phyloP scores from a whole-genome alignment of 495 filamentous ascomycete species.

The Tuber aestivum region DNA sequence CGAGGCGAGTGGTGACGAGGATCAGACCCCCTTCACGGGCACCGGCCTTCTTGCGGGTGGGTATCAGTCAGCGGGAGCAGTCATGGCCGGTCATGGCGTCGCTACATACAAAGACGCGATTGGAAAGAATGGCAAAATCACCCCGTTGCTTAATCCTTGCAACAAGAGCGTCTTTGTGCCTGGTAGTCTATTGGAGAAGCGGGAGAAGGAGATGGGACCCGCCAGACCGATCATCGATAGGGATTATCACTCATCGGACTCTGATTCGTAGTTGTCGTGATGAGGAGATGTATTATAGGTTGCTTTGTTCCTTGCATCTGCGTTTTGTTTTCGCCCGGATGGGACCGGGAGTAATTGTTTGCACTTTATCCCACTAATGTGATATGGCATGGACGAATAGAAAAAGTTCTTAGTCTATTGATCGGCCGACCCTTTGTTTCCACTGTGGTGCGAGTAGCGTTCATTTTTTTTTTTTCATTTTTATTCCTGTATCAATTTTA shows the following conservation, averaged over 20 bases:
- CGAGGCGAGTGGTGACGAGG: slow-evolving; percentile 26
- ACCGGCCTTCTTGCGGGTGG: slow-evolving; percentile 28
- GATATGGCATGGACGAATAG: slow-evolving; percentile 27
- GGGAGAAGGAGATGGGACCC: slow-evolving; percentile 35
- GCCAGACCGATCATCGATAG: slow-evolving; percentile 36
- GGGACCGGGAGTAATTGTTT: slow-evolving; percentile 21
- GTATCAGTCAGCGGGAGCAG: slow-evolving; percentile 33
- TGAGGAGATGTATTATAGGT: slow-evolving; percentile 23
- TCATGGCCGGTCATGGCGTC: slow-evolving; percentile 30
- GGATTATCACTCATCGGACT: slow-evolving; percentile 33
- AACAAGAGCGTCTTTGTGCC: slow-evolving; percentile 32
- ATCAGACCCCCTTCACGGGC: slow-evolving; percentile 32
- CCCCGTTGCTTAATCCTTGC: slow-evolving; percentile 22
- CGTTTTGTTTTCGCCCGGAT: slow-evolving; percentile 13
- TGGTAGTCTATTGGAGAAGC: slow-evolving; percentile 37
- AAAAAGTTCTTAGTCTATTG: slow-evolving; percentile 15
- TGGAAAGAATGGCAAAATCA: slow-evolving; percentile 34
- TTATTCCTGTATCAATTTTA: slow-evolving; percentile 6
- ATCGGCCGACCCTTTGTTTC: slow-evolving; percentile 3
- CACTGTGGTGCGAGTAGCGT: neutral
- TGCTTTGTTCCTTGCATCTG: slow-evolving; percentile 20
- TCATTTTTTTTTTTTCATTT: neutral
- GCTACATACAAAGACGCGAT: slow-evolving; percentile 29
- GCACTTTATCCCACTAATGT: slow-evolving; percentile 19
- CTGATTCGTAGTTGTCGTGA: neutral